Conservation (phyloP, 1,284 basidiomycete genomes). For the Filobasidium uniguttulatum region DNA sequence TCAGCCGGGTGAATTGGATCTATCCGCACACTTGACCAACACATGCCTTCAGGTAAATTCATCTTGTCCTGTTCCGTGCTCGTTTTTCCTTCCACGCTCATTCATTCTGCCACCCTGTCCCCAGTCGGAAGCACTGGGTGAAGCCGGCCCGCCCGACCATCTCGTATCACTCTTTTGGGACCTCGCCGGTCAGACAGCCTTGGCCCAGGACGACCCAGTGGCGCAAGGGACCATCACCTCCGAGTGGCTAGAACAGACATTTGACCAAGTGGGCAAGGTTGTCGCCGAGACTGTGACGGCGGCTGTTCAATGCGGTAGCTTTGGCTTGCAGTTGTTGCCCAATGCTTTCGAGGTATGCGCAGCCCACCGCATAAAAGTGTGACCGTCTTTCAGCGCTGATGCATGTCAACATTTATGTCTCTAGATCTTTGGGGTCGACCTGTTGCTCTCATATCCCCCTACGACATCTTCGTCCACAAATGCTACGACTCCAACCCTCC, state of each 20-base stretch:
- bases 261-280: constrained; percentile 50
- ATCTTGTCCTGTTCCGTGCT: not conserved
- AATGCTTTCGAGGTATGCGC: constrained; percentile 69
- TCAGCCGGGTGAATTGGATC: constrained; percentile 38
- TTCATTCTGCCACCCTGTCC: not conserved
- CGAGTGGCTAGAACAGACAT: constrained; percentile 48
- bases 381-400: not conserved
- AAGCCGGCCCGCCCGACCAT: constrained; percentile 24
- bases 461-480: not conserved
- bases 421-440: constrained; percentile 72
- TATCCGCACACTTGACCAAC: constrained; percentile 81
- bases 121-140: not conserved
- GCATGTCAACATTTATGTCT: not conserved
- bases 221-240: constrained; percentile 25
- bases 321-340: constrained; percentile 51
- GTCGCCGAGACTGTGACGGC: constrained; percentile 75
- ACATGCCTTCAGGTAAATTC: constrained; percentile 65
- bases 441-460: constrained; percentile 53
- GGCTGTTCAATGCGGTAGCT: constrained; percentile 53
- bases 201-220: constrained; percentile 15
- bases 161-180: constrained; percentile 62
- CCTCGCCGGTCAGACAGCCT: constrained; percentile 49
- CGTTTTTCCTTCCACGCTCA: not conserved
- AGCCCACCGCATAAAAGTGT: too few species aligned
- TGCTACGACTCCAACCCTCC: constrained; percentile 31